These are phyloP conservation scores for Thelonectria blattea DNA, from an alignment of 2,329 filamentous ascomycete species.

Conservation along the genomic window DNA sequence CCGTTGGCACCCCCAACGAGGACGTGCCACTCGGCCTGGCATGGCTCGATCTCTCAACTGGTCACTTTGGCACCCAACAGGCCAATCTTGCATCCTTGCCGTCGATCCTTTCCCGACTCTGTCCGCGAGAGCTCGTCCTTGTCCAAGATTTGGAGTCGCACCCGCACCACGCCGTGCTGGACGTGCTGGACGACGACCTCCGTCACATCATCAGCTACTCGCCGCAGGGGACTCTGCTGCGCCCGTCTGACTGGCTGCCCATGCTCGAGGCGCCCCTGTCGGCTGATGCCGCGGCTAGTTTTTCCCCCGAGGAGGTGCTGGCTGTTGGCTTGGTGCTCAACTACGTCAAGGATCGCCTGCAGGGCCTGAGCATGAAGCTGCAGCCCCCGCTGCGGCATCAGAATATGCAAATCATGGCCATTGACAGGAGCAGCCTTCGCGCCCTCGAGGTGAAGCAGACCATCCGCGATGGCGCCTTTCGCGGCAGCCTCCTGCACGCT, in stretches of 20 bases:
- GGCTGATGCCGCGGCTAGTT: constrained; percentile 56
- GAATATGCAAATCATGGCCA: constrained; percentile 79
- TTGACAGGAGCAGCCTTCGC: constrained; percentile 90
- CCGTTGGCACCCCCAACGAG: constrained; percentile 26
- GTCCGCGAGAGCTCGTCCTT: constrained; percentile 83
- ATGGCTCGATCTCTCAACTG: constrained; percentile 95
- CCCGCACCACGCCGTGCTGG: constrained; percentile 66
- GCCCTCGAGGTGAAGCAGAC: constrained; percentile 90
- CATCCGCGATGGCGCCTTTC: constrained; percentile 76
- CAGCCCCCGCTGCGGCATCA: constrained; percentile 81
- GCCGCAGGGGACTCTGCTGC: constrained; percentile 50
- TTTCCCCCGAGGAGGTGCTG: constrained; percentile 71
- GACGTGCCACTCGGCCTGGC: constrained; percentile 71
- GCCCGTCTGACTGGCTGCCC: constrained; percentile 70
- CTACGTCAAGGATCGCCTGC: constrained; percentile 81
- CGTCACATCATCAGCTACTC: constrained; percentile 79
- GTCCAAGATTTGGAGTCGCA: constrained; percentile 66
- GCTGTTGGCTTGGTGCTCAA: constrained; percentile 83
- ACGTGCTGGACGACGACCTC: constrained; percentile 77
- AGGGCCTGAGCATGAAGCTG: constrained; percentile 78
- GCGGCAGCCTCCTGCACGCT: constrained; percentile 89
- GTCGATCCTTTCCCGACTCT: constrained; percentile 83
- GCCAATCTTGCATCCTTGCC: constrained; percentile 73
- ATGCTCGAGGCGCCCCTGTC: constrained; percentile 79
- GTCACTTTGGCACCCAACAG: constrained; percentile 87